A percentile compares a stretch with the other conserved stretches of the same genome.
Evolutionary conservation across 106 monocot species (phyloP).

Genomic region (Allium sativum): DNA sequence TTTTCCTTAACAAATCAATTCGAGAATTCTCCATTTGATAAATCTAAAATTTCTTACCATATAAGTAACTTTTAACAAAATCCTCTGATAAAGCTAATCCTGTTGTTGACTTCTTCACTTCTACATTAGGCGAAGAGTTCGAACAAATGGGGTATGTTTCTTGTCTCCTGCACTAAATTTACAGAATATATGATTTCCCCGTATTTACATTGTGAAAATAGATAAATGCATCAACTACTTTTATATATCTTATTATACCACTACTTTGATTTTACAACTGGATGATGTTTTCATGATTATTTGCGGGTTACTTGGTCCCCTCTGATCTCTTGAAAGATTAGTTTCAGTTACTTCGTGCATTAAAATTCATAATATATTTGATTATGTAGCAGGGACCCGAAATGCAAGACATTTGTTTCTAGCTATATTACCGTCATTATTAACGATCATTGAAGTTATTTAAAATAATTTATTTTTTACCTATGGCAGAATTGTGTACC

Average conservation of each 20-base stretch:
- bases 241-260: neutral
- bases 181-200: neutral
- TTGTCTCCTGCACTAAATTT: neutral
- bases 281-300: neutral
- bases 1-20: too few relatives aligned
- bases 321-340: too few relatives aligned
- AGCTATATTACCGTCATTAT: neutral
- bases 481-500: constrained; percentile 41
- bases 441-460: neutral
- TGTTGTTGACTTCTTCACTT: constrained; percentile 32
- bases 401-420: neutral
- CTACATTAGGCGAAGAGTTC: constrained; percentile 30
- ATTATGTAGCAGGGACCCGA: neutral
- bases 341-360: too few relatives aligned
- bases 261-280: neutral
- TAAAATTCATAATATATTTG: too few relatives aligned
- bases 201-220: neutral
- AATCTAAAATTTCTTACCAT: too few relatives aligned
- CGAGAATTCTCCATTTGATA: too few relatives aligned
- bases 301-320: neutral
- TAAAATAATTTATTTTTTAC: neutral
- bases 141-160: constrained; percentile 34
- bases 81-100: neutral
- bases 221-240: neutral
- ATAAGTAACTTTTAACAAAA: too few relatives aligned